These are phyloP conservation scores for Epichloe festucae DNA, from an alignment of 2,329 filamentous ascomycete species.

Conservation along the genomic window DNA sequence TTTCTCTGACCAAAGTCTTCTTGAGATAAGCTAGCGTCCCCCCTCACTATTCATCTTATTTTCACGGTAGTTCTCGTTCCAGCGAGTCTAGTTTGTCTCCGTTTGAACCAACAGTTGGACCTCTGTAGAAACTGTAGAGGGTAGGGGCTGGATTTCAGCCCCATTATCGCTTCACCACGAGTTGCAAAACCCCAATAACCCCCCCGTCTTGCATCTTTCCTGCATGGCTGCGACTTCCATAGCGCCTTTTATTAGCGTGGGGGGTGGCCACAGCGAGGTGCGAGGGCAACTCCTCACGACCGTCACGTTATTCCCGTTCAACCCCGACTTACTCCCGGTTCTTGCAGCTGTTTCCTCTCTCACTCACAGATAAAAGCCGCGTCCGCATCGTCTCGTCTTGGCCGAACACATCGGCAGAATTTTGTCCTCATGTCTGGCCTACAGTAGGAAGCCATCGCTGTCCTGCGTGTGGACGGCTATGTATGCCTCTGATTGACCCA, in stretches of 20 bases:
- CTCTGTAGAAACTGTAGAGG: too few species aligned
- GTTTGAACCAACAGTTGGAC: too few species aligned
- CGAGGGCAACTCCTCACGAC: neutral
- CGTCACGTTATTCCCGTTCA: neutral
- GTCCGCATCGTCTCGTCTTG: neutral
- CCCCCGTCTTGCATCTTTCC: neutral
- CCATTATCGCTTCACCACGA: neutral
- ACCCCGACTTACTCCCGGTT: neutral
- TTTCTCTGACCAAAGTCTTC: neutral
- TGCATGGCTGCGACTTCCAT: neutral
- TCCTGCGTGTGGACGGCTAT: neutral
- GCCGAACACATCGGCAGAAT: neutral
- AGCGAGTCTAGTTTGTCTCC: too few species aligned
- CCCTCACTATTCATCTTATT: too few species aligned
- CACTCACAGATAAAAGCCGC: neutral
- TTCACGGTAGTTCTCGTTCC: too few species aligned
- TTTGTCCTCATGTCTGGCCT: neutral
- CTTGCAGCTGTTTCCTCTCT: neutral
- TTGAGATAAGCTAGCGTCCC: too few species aligned
- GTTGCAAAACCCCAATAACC: neutral
- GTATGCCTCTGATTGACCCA: neutral
- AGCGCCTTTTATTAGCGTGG: neutral
- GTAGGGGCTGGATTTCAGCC: neutral
- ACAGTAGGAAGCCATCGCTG: neutral
- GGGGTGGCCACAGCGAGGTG: neutral